Base-by-base conservation (phyloP, 2,329 filamentous ascomycete species). In the Calonectria hongkongensis region DNA sequence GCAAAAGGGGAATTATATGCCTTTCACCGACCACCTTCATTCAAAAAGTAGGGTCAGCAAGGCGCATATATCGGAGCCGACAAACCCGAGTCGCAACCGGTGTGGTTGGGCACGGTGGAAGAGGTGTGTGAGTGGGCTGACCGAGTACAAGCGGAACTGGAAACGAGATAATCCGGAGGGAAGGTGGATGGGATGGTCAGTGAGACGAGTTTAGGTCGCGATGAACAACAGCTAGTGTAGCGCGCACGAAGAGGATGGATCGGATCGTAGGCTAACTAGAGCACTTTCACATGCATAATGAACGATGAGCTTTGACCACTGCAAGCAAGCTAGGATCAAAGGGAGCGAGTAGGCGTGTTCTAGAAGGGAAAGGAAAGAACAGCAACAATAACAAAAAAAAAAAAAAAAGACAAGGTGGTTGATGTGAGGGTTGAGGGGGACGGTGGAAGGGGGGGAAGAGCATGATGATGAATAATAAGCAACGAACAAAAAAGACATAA, bases 1-100 rank as follows among this genome's bases (percentile, higher is more conserved):
- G 45, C 47, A 47, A 30, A 18, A 9, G 9, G 33, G 33, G 33
- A 78, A 77, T 33, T 25, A 63, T 47, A 47, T 47, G 18, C 39
- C 18, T 27, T 8, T n/a, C 30, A 13, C 9, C 36, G 25, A 28
- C 28, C 58, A 25, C 27, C 15, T 47, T 13, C 30, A 4, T 15
- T 25, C 16, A 12, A 45, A 45, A 28, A 21, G 33, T 36, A 28
- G 25, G 25, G 58, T 63, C 58, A 63, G 58, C 58, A 63, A n/a
- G 25, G 28, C 41, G 39, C 21, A 25, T 16, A n/a, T 16, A n/a
- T 60, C 39, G 18, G 51, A 16, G 28, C 39, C 58, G 58, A 63
- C 41, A 45, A 18, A 12, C 41, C 58, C 58, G 58, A 33, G 58
- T 47, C 21, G 25, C 39, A 43, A 16, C 33, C 7, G 33, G 12